These are phyloP conservation scores for Caryopteris hybrid DNA, from an alignment of 305 asterid genomes.

Conservation along the genomic window DNA sequence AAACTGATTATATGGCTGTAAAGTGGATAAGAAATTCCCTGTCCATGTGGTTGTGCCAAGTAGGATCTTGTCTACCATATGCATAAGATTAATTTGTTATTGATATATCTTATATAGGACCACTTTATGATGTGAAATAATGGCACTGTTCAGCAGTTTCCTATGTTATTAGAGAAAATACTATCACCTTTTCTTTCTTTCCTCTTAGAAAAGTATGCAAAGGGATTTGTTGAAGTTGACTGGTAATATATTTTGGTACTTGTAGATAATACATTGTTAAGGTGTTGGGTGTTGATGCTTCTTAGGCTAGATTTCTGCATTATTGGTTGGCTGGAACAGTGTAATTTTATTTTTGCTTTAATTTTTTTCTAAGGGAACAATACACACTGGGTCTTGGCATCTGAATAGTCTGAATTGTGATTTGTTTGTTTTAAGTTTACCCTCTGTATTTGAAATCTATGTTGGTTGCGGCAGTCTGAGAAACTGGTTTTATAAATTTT, in stretches of 20 bases:
- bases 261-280: too few species aligned
- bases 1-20: slow-evolving; percentile 28
- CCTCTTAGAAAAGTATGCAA: neutral
- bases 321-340: neutral
- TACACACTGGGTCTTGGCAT: neutral
- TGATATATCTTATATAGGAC: neutral
- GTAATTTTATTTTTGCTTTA: too few species aligned
- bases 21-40: slow-evolving; percentile 26
- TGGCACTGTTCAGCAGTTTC: neutral
- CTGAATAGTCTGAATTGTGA: neutral
- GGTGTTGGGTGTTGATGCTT: neutral
- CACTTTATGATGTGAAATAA: neutral
- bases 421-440: neutral
- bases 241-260: neutral
- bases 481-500: neutral
- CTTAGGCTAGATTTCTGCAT: neutral
- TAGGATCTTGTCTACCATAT: slow-evolving; percentile 6
- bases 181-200: neutral
- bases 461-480: neutral
- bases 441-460: neutral
- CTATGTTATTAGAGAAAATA: neutral
- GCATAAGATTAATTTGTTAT: neutral
- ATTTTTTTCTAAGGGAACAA: too few species aligned
- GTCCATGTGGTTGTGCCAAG: slow-evolving; percentile 20
- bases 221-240: neutral